Percentiles rank a stretch among this genome's conserved stretches.
Evolutionary conservation across 768 basidiomycete species (phyloP).

Genomic region (Lyophyllum atratum): DNA sequence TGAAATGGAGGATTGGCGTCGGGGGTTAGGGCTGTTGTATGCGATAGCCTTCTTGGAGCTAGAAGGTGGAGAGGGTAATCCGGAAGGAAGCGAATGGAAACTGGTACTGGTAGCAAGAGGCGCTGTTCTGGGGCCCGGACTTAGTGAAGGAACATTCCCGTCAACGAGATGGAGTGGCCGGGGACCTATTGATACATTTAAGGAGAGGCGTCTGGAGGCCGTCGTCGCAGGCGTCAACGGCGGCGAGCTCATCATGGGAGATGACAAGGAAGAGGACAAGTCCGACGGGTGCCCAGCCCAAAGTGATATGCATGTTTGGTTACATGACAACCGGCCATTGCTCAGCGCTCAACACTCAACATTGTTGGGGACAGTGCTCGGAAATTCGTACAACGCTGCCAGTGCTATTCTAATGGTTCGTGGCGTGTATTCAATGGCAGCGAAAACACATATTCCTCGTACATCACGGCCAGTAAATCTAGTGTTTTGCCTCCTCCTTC

Average conservation of each 20-base stretch:
- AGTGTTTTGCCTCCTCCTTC: conserved; percentile 64
- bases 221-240: conserved; percentile 9
- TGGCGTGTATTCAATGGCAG: conserved; percentile 6
- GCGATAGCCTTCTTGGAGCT: conserved; percentile 23
- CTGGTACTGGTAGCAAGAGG: conserved; percentile 17
- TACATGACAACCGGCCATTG: neutral
- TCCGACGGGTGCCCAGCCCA: neutral
- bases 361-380: neutral
- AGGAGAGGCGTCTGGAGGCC: conserved; percentile 31
- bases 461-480: conserved; percentile 16
- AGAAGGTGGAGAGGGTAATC: conserved; percentile 23
- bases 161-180: conserved; percentile 51
- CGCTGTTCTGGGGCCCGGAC: conserved; percentile 17
- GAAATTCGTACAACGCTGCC: neutral
- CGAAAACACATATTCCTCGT: conserved; percentile 1
- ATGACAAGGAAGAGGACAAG: neutral
- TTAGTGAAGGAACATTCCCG: conserved; percentile 25
- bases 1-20: conserved; percentile 57
- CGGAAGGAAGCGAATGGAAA: conserved; percentile 16
- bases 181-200: conserved; percentile 35
- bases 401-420: conserved; percentile 4
- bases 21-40: conserved; percentile 20
- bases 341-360: neutral
- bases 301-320: neutral
- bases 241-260: conserved; percentile 14